These are phyloP conservation scores for Geotrichum bryndzae DNA, from an alignment of 1,139 yeast genomes.

Conservation along the genomic window DNA sequence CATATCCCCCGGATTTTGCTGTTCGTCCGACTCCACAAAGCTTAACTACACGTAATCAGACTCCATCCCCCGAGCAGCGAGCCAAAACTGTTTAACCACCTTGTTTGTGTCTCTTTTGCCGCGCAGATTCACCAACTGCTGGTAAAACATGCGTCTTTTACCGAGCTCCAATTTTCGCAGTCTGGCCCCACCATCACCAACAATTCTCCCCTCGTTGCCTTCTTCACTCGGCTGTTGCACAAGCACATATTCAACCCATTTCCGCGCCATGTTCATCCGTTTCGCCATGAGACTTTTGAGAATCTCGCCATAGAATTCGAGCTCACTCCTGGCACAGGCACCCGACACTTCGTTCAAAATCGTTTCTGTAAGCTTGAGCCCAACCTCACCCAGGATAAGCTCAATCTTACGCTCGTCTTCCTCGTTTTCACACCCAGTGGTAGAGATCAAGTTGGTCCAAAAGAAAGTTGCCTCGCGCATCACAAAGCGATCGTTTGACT, in stretches of 20 bases:
- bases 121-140: conserved; percentile 53
- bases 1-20: not conserved
- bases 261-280: conserved; percentile 43
- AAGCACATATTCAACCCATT: conserved; percentile 43
- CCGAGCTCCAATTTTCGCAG: conserved; percentile 21
- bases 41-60: conserved; percentile 24
- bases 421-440: conserved; percentile 21
- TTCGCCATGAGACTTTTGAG: conserved; percentile 50
- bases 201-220: conserved; percentile 17
- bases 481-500: conserved; percentile 58
- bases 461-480: conserved; percentile 44
- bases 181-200: conserved; percentile 18
- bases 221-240: conserved; percentile 31
- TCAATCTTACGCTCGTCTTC: conserved; percentile 5
- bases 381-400: conserved; percentile 20
- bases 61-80: conserved; percentile 37
- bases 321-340: conserved; percentile 52
- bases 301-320: conserved; percentile 53
- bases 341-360: conserved; percentile 33
- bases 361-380: conserved; percentile 25
- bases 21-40: not conserved
- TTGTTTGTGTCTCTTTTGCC: conserved; percentile 58
- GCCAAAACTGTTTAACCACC: conserved; percentile 61
- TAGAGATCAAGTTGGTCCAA: conserved; percentile 30
- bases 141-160: conserved; percentile 40